A percentile compares a stretch with the other conserved stretches of the same genome.
These are phyloP conservation scores for Hibiscus syriacus DNA, from an alignment of 345 rosid species.

Conservation along the genomic window DNA sequence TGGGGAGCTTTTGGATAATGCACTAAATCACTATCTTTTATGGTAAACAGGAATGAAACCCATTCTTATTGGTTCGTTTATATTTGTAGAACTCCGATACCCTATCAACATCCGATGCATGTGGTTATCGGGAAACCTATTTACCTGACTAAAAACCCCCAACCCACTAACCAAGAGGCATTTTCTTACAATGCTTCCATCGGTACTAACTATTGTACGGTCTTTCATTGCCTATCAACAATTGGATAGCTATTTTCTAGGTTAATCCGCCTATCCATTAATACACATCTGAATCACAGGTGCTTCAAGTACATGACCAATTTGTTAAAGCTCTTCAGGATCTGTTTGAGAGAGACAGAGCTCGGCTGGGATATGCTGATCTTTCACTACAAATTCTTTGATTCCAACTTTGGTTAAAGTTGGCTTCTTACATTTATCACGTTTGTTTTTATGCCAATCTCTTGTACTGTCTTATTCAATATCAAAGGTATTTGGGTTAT, in stretches of 20 bases:
- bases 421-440: background rate
- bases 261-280: too few species aligned
- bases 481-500: too few species aligned
- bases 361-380: constrained; percentile 45
- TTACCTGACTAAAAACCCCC: constrained; percentile 47
- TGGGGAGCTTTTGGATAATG: constrained; percentile 86
- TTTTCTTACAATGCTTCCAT: background rate
- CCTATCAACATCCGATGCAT: constrained; percentile 60
- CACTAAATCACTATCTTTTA: background rate
- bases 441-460: background rate
- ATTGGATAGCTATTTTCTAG: too few species aligned
- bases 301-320: constrained; percentile 44
- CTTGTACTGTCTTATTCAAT: background rate
- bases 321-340: constrained; percentile 59
- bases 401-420: constrained; percentile 2
- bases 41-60: background rate
- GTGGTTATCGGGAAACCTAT: constrained; percentile 83
- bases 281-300: constrained; percentile 20
- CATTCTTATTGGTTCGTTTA: background rate
- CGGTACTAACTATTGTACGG: too few species aligned
- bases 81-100: constrained; percentile 56
- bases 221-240: too few species aligned
- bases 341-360: constrained; percentile 70
- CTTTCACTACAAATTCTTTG: constrained; percentile 57
- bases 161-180: constrained; percentile 85